phyloP scores from a whole-genome alignment of 768 basidiomycete species.

The Russula abietina region DNA sequence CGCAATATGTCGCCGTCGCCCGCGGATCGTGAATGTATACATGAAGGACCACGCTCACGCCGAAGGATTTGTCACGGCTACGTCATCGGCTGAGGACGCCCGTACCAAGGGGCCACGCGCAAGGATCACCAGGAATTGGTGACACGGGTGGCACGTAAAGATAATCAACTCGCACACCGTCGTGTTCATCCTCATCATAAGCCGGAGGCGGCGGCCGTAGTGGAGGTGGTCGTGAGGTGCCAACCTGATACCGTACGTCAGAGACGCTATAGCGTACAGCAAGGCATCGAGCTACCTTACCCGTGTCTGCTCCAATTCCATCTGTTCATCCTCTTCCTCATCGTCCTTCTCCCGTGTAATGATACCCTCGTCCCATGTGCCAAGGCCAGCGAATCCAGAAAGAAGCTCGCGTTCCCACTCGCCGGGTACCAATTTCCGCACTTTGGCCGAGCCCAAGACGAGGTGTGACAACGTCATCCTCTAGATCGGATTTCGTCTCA shows the following conservation, averaged over 20 bases:
- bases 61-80: not conserved
- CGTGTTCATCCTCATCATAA: too few relatives aligned
- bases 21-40: slow-evolving; percentile 51
- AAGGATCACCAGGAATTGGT: slow-evolving; percentile 7
- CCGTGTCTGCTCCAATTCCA: slow-evolving; percentile 70
- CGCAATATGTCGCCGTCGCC: slow-evolving; percentile 50
- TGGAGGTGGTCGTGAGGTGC: too few relatives aligned
- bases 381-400: slow-evolving; percentile 61
- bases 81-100: not conserved
- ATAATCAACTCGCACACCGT: slow-evolving; percentile 24
- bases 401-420: slow-evolving; percentile 40
- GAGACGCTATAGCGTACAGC: not conserved
- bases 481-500: slow-evolving; percentile 28
- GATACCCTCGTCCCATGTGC: slow-evolving; percentile 43
- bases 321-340: slow-evolving; percentile 57
- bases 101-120: slow-evolving; percentile 7
- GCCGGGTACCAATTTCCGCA: slow-evolving; percentile 39
- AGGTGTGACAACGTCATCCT: slow-evolving; percentile 20
- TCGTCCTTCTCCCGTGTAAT: slow-evolving; percentile 41
- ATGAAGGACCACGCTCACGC: slow-evolving; percentile 33
- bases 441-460: slow-evolving; percentile 10
- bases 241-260: not conserved
- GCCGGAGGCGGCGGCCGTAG: too few relatives aligned
- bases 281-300: slow-evolving; percentile 29
- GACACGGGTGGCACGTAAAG: slow-evolving; percentile 16